These are phyloP conservation scores for Nannochloris sp. DNA, from an alignment of 139 green algal genomes.

Conservation along the genomic window DNA sequence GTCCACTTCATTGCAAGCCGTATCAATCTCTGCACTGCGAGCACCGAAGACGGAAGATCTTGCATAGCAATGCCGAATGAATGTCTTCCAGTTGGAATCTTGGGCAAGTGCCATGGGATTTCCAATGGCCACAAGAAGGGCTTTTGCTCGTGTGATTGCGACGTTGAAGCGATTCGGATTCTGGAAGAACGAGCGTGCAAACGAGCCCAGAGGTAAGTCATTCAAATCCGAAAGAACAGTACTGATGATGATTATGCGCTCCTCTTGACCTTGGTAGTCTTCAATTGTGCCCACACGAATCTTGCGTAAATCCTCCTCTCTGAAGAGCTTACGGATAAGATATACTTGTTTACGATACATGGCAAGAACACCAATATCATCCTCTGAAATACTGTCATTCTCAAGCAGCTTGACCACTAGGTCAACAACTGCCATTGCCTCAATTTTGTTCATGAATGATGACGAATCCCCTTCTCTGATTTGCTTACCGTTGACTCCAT, in stretches of 20 bases:
- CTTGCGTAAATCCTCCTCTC: constrained; percentile 38
- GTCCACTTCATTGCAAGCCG: background rate
- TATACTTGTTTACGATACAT: constrained; percentile 63
- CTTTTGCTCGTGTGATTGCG: constrained; percentile 71
- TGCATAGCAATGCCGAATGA: constrained; percentile 48
- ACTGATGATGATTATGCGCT: constrained; percentile 70
- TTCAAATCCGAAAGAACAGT: constrained; percentile 43
- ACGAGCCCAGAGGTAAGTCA: background rate
- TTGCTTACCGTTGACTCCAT: constrained; percentile 48
- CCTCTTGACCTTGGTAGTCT: constrained; percentile 71
- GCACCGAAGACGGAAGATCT: constrained; percentile 25
- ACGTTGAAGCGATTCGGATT: constrained; percentile 89
- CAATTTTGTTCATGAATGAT: constrained; percentile 58
- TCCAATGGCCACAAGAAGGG: constrained; percentile 74
- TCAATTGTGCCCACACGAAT: constrained; percentile 67
- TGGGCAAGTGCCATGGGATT: constrained; percentile 55
- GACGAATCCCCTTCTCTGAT: constrained; percentile 48
- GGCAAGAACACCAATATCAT: constrained; percentile 43
- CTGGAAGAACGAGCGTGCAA: constrained; percentile 17
- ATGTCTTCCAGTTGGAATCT: constrained; percentile 58
- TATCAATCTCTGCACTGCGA: background rate
- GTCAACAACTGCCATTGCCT: constrained; percentile 41
- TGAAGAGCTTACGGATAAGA: constrained; percentile 61
- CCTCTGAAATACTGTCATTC: background rate
- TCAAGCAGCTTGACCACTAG: constrained; percentile 41